Evolutionary conservation across 352 stramenopile species (phyloP).

Genomic region (Globisporangium paroecandrum): DNA sequence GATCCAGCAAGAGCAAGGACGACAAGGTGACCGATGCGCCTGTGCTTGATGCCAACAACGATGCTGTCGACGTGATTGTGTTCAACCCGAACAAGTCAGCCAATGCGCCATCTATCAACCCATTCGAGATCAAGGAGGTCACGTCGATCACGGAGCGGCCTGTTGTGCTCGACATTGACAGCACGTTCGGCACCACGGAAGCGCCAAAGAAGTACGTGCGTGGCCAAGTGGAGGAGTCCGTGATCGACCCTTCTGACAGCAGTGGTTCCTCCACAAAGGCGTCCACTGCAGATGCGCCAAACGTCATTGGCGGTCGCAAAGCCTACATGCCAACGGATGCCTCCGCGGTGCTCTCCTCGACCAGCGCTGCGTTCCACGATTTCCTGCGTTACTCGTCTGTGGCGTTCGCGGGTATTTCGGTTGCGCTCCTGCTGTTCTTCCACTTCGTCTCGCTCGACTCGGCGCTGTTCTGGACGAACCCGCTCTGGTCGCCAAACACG

Average conservation of each 20-base stretch:
- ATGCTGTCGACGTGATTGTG: conserved; percentile 49
- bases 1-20: conserved; percentile 13
- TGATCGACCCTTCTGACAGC: conserved; percentile 7
- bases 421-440: conserved; percentile 55
- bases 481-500: conserved; percentile 63
- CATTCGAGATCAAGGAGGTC: conserved; percentile 51
- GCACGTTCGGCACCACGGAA: conserved; percentile 23
- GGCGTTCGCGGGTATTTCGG: conserved; percentile 61
- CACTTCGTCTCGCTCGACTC: conserved; percentile 58
- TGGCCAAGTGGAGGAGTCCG: conserved; percentile 18
- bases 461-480: conserved; percentile 36
- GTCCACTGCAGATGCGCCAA: conserved; percentile 23
- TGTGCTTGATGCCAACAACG: conserved; percentile 29
- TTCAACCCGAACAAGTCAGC: conserved; percentile 27
- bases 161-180: conserved; percentile 49
- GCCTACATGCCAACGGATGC: conserved; percentile 45
- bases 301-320: conserved; percentile 57
- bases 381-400: conserved; percentile 54
- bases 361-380: conserved; percentile 49
- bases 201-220: conserved; percentile 48
- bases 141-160: conserved; percentile 28
- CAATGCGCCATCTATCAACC: conserved; percentile 33
- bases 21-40: conserved; percentile 20
- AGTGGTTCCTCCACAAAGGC: conserved; percentile 19
- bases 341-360: conserved; percentile 38